Base-by-base conservation (phyloP, 306 rosid species). In the Arachis stenosperma region DNA sequence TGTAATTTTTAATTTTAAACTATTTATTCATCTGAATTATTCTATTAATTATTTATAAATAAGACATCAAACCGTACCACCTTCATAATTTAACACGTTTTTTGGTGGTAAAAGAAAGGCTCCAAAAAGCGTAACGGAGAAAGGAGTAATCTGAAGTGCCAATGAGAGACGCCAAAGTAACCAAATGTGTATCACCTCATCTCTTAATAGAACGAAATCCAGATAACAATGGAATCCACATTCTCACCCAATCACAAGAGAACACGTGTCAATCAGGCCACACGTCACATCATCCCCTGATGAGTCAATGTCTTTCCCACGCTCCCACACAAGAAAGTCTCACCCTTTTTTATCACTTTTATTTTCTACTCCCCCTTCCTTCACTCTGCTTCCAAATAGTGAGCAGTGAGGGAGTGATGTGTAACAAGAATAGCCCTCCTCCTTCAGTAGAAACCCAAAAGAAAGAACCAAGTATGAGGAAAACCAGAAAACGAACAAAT, bases 161-260 rank as follows among this genome's bases (percentile, higher is more conserved):
- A 63, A 36, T 6, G 22, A 53, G 62, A 6, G 14, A 60, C 8
- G 51, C 63, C 65, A 61, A 12, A 33, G 37, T 33, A 33, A 50
- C 66, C 57, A 75, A 73, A 65, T 67, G 76, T 59, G 76, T 59
- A 75, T 39, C 63, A 57, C 57, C 84, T 81, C 73, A 81, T 76
- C 88, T 54, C 80, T 58, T 62, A 54, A 78, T 8, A 62, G 30
- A 85, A 74, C 77, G 96, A 85, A 83, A 91, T 94, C 96, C 69
- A 78, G 98, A 94, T 94, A 89, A 84, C 89, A 82, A 59, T 76
- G 71, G 75, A 93, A 93, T 93, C 97, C 88, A 77, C 70, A 0
- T 0, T 6, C 5, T 2, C 5, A 0, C 0, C 97, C 87, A 94
- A 88, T 91, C 48, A 0, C 0, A 0, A 0, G 0, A 0, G 0